These are phyloP conservation scores for Penicillium daleae DNA, from an alignment of 495 filamentous ascomycete genomes.

Conservation along the genomic window DNA sequence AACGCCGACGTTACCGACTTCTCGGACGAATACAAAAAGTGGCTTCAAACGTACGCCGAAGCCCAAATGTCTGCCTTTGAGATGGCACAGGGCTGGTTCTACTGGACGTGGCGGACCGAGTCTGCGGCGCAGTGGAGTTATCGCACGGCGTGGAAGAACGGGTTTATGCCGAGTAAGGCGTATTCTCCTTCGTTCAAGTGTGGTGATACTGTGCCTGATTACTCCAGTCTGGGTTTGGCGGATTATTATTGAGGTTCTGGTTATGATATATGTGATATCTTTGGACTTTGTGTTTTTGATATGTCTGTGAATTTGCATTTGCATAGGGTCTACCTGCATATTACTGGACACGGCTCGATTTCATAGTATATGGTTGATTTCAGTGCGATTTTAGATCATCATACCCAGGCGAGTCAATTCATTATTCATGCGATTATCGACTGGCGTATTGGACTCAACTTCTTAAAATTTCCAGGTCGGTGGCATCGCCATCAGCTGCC, in stretches of 20 bases:
- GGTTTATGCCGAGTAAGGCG: constrained; percentile 79
- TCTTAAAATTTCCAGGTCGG: no score
- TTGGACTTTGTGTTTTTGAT: not conserved
- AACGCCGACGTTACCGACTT: constrained; percentile 74
- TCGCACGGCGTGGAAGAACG: constrained; percentile 78
- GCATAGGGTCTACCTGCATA: constrained; percentile 3
- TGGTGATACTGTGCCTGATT: constrained; percentile 68
- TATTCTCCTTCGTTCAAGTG: constrained; percentile 80
- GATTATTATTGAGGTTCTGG: constrained; percentile 67
- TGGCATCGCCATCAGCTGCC: no score
- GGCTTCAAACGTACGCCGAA: constrained; percentile 86
- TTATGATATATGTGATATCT: constrained; percentile 1
- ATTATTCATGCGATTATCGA: no score
- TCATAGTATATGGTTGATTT: not conserved
- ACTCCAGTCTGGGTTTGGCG: constrained; percentile 58
- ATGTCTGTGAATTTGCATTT: constrained; percentile 7
- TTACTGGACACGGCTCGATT: no score
- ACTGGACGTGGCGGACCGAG: constrained; percentile 93
- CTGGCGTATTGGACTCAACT: no score
- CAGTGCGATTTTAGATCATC: not conserved
- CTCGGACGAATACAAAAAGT: constrained; percentile 77
- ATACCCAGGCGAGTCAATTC: not conserved
- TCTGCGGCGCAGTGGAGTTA: constrained; percentile 91
- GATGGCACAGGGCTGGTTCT: constrained; percentile 94
- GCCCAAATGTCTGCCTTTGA: constrained; percentile 95